Evolutionary conservation across 2,329 filamentous ascomycete species (phyloP).

Genomic region (Cercospora sp.): DNA sequence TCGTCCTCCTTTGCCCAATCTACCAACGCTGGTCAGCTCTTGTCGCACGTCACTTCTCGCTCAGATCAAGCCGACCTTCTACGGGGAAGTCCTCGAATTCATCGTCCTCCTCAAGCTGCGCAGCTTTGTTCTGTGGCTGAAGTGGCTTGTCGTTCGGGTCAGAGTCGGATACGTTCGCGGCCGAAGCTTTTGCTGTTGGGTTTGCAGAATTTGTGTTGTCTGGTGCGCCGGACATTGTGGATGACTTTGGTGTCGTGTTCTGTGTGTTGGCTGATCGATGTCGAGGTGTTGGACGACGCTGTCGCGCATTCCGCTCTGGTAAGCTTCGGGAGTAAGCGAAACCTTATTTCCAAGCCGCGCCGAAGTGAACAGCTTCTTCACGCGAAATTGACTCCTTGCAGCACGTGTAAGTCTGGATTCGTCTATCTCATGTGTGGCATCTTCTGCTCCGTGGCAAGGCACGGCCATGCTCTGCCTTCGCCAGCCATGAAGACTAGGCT

Average conservation of each 20-base stretch:
- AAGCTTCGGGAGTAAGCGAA: slow-evolving; percentile 4
- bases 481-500: slow-evolving; percentile 29
- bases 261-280: neutral
- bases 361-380: neutral
- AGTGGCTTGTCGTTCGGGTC: slow-evolving; percentile 49
- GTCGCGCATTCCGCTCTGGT: neutral
- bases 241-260: neutral
- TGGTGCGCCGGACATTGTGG: slow-evolving; percentile 13
- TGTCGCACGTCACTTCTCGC: neutral
- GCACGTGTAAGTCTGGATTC: neutral
- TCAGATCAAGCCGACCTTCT: slow-evolving; percentile 63
- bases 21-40: slow-evolving; percentile 41
- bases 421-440: slow-evolving; percentile 40
- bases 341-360: neutral
- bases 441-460: slow-evolving; percentile 37
- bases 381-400: neutral
- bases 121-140: slow-evolving; percentile 59
- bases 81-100: slow-evolving; percentile 99
- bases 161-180: slow-evolving; percentile 44
- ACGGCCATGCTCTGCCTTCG: slow-evolving; percentile 27
- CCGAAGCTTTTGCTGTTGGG: slow-evolving; percentile 42
- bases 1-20: slow-evolving; percentile 93
- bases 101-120: slow-evolving; percentile 90
- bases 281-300: neutral
- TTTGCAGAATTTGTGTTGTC: slow-evolving; percentile 9